Evolutionary conservation across 352 stramenopile genomes (phyloP), one percentile per base, ranked within the genome.

Genomic region (Thraustochytrium striatum): DNA sequence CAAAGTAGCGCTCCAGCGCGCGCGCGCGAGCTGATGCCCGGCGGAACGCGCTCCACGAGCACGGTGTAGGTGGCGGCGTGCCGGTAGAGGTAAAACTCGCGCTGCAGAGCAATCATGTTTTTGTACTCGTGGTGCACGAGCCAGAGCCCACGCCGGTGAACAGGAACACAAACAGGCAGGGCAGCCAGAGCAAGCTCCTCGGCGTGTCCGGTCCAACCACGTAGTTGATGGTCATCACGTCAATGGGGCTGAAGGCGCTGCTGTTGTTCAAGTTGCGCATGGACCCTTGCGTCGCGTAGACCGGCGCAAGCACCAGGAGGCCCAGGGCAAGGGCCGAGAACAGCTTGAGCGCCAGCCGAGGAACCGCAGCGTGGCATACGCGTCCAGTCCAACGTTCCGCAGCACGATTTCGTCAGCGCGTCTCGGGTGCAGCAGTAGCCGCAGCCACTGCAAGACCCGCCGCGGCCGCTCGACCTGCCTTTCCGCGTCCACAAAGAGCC

Each of bases 291-390:
- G 62, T n/a, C 21, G 62, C 62, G 47, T 73, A 73, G 11, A 32
- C 35, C 9, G 39, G 32, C 16, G 25, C 62, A 28, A 73, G 62
- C 1, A 73, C 32, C 13, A 73, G n/a, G 32, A 73, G 62, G 9
- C 62, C 62, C 19, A 73, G 47, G 7, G 25, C 28, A n/a, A 73
- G 25, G 62, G 62, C 62, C 13, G 25, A 28, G 28, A 73, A 73
- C 13, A 73, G 41, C 35, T 73, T 73, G n/a, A 13, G 21, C 44
- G 21, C 38, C 25, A 73, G 47, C 7, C 28, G 43, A 73, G 9
- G 62, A 73, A 73, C 32, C 62, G 62, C n/a, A 73, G 62, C 62
- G 62, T 72, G 21, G 62, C 62, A 28, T 73, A 73, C 13, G 62
- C 39, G 62, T 73, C 62, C 9, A 73, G 25, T 13, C 62, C 62